phyloP scores from a whole-genome alignment of 2,329 filamentous ascomycete genomes.

The Paecilomyces niveus region DNA sequence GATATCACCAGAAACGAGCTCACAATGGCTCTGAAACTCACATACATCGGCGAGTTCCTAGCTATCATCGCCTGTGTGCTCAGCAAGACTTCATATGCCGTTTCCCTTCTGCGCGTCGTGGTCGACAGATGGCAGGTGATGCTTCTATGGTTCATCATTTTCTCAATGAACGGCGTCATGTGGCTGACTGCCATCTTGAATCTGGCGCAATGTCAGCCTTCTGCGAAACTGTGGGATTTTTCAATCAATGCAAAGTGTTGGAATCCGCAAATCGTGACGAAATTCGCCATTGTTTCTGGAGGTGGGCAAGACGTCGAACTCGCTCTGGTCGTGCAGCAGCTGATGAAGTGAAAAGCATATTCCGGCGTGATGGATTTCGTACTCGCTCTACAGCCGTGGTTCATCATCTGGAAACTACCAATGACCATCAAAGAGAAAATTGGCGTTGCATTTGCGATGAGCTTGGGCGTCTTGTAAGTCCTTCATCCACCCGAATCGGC shows the following conservation, averaged over 20 bases:
- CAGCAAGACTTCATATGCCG: conserved; percentile 33
- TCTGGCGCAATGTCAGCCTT: conserved; percentile 15
- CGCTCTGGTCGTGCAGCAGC: background rate
- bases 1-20: conserved; percentile 6
- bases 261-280: conserved; percentile 12
- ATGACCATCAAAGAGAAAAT: conserved; percentile 33
- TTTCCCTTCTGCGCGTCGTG: conserved; percentile 34
- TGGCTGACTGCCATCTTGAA: conserved; percentile 12
- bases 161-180: conserved; percentile 17
- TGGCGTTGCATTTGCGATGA: conserved; percentile 30
- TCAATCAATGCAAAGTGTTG: conserved; percentile 14
- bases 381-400: conserved; percentile 31
- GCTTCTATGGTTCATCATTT: conserved; percentile 27
- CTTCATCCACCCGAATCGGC: background rate
- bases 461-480: conserved; percentile 26
- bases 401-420: conserved; percentile 26
- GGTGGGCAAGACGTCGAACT: conserved; percentile 4
- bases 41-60: conserved; percentile 23
- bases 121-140: conserved; percentile 25
- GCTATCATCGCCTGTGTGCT: conserved; percentile 34
- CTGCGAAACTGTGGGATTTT: conserved; percentile 13
- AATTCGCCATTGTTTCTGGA: conserved; percentile 15
- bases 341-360: conserved; percentile 7
- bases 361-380: conserved; percentile 26
- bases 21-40: conserved; percentile 11